Percentiles rank a stretch among this genome's conserved stretches.
Evolutionary conservation across 768 basidiomycete genomes (phyloP).

Genomic region (Paxillus rubicundulus): DNA sequence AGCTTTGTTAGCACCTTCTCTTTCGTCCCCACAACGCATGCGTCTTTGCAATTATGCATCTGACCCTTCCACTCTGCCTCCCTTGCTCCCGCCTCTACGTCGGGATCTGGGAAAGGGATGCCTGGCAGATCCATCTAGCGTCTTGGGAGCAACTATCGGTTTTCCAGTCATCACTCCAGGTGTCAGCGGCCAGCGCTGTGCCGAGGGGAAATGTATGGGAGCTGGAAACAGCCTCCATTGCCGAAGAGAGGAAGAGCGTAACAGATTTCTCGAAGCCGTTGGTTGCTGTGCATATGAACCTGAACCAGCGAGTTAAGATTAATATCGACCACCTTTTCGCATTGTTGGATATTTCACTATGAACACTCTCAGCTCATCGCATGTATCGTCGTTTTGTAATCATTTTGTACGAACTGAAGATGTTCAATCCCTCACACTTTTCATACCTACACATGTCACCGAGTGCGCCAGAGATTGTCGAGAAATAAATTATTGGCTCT

Average conservation of each 20-base stretch:
- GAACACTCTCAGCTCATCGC: not conserved
- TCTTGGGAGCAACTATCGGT: constrained; percentile 13
- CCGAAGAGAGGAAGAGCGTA: constrained; percentile 42
- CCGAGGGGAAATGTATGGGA: constrained; percentile 41
- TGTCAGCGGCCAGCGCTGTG: constrained; percentile 24
- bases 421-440: not conserved
- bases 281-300: constrained; percentile 50
- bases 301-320: constrained; percentile 7
- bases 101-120: constrained; percentile 15
- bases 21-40: constrained; percentile 55
- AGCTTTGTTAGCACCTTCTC: constrained; percentile 51
- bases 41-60: constrained; percentile 57
- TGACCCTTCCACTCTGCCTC: constrained; percentile 47
- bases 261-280: constrained; percentile 42
- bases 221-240: constrained; percentile 37
- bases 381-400: constrained; percentile 9
- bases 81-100: constrained; percentile 33
- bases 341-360: constrained; percentile 1
- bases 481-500: too few species aligned
- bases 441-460: too few species aligned
- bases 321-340: not conserved
- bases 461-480: too few species aligned
- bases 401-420: not conserved
- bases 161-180: constrained; percentile 5
- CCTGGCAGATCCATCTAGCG: constrained; percentile 20